Evolutionary conservation across 2,329 filamentous ascomycete genomes (phyloP), one percentile per base, ranked within the genome.

Genomic region (Claviceps sp.): DNA sequence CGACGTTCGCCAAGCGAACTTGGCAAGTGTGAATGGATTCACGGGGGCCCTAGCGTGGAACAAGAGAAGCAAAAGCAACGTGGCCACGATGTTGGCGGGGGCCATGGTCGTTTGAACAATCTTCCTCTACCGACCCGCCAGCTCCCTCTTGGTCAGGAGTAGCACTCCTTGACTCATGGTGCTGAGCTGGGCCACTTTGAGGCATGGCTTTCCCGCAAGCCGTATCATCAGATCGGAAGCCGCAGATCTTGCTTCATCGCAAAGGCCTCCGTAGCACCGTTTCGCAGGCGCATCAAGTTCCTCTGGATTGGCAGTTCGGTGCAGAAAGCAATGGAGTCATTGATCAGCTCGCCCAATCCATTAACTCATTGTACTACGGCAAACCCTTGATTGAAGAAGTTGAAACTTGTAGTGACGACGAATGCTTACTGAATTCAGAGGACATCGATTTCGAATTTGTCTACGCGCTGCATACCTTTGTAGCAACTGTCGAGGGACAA

Each of bases 391-490:
- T 34, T 34, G 45, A 37, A 37, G 45, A 37, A 68, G 68, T 85
- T 74, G 81, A 87, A 66, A 82, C 79, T 60, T 84, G 82, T 54
- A 90, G 83, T 84, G 82, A 77, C 67, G 78, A 78, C 71, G 79
- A 87, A 74, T 85, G 84, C 89, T 95, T 89, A 95, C 86, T 81
- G 77, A 77, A 84, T 70, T 69, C 75, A 97, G 93, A 98, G 79
- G 93, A 98, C 64, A 98, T 98, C 70, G 93, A 98, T 76, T 97
- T 98, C 74, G 91, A 97, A 67, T 97, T 97, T 71, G 93, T 98
- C 55, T 98, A 98, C 72, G 93, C 93, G 30, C 76, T 98, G 54
- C 93, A 97, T 67, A 98, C 91, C 2, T 98, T 98, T 63, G 87
- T 96, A 58, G 93, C 93, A 30, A 97, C 93, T 0, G 93, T 98